Evolutionary conservation across 805 yeast species (phyloP), one percentile per base, ranked within the genome.

Genomic region (Candida jianshihensis): DNA sequence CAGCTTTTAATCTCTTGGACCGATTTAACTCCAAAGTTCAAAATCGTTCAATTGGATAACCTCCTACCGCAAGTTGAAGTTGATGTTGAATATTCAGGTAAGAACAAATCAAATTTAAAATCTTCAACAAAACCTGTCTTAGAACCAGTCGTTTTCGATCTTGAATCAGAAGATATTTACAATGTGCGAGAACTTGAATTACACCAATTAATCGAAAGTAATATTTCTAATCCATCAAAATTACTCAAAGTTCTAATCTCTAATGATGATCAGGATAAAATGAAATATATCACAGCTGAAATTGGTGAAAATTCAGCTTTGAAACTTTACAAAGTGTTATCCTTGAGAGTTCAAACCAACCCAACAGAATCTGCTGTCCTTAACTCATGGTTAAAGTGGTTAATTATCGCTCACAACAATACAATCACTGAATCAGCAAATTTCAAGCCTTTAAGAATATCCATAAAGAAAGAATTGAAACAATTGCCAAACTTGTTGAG

Each of bases 381-480:
- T 39, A 60, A 68, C 31, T 49, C 62, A 10, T 90, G 97, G 96
- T 65, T 89, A 35, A 83, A 84, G 56, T 86, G 92, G 87, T 48
- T 85, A 14, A 61, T 89, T 40, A 68, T 88, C 19, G 60, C 73
- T 12, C 83, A 81, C 51, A 86, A 89, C 19, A 74, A 38, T 9
- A 15, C 36, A 1, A 33, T 51, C 13, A 36, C 37, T 24, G 73
- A 6, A 55, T 67, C 40, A 59, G 20, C 31, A 19, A 36, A 32
- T 15, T 62, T 82, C 35, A 75, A 75, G 30, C 60, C 70, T 4
- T 58, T 90, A 37, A 81, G 76, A 54, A 53, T 71, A 3, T 68
- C 81, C 1, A 61, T 89, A 20, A 60, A 66, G 15, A 64, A 73
- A 38, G 80, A 73, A 22, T 66, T 73, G 57, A 70, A 70, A 42